Conservation (phyloP, 352 stramenopile genomes). For the Thalassiosira exigua region DNA sequence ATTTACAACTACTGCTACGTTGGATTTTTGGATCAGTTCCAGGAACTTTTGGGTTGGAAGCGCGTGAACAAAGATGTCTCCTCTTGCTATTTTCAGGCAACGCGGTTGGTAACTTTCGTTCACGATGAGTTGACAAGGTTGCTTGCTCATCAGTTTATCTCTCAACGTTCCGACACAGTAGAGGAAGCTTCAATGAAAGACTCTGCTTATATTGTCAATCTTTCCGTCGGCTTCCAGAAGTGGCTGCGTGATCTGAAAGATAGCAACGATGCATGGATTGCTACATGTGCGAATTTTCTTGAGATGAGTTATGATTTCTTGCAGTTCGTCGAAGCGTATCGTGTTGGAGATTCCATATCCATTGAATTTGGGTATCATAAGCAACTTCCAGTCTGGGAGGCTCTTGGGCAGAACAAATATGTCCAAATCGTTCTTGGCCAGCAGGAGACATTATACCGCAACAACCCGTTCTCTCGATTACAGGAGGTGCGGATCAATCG, state of each 20-base stretch:
- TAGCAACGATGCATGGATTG: not conserved
- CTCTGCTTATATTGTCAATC: not conserved
- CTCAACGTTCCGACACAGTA: not conserved
- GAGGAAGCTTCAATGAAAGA: not conserved
- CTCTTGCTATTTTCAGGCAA: conserved; percentile 5
- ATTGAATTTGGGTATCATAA: conserved; percentile 17
- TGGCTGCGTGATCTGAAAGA: not conserved
- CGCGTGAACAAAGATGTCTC: not conserved
- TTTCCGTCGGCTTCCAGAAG: conserved; percentile 1
- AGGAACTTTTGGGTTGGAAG: conserved; percentile 1
- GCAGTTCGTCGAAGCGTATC: conserved; percentile 9
- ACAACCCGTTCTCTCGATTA: not conserved
- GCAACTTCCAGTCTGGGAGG: not conserved
- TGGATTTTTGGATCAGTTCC: conserved; percentile 2
- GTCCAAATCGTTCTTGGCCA: not conserved
- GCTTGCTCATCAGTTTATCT: not conserved
- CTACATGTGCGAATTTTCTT: too few relatives aligned
- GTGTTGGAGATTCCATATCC: not conserved
- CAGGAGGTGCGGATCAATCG: not conserved
- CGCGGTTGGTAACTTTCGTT: not conserved
- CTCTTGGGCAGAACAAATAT: conserved; percentile 11
- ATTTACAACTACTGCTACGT: conserved; percentile 25
- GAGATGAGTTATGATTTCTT: conserved; percentile 14
- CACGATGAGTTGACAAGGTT: conserved; percentile 1
- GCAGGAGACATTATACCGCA: not conserved